phyloP scores from a whole-genome alignment of 345 rosid genomes.

The Sonneratia alba region DNA sequence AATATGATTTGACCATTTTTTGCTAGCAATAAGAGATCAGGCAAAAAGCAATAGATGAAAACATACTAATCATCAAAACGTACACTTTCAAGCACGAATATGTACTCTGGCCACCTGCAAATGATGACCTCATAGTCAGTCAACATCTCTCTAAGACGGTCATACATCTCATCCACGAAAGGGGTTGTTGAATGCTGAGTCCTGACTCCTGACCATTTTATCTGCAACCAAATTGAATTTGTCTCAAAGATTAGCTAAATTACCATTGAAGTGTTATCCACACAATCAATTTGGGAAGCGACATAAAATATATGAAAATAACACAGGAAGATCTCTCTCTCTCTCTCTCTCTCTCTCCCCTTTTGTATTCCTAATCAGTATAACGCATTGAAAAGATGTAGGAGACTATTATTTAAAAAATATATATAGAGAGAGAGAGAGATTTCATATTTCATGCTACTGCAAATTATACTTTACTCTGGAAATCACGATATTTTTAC shows the following conservation, averaged over 20 bases:
- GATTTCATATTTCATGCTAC: not conserved
- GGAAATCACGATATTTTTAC: not conserved
- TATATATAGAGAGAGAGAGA: not conserved
- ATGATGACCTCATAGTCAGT: slow-evolving; percentile 78
- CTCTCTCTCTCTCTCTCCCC: not conserved
- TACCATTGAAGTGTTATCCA: not conserved
- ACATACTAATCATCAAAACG: slow-evolving; percentile 15
- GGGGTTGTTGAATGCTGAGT: slow-evolving; percentile 96
- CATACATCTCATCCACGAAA: slow-evolving; percentile 91
- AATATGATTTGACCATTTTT: not conserved
- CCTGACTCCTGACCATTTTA: slow-evolving; percentile 90
- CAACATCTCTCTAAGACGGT: slow-evolving; percentile 64
- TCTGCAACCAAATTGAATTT: slow-evolving; percentile 32
- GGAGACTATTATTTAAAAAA: too few relatives aligned
- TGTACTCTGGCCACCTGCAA: slow-evolving; percentile 94
- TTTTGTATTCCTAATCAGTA: not conserved
- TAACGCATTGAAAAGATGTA: not conserved
- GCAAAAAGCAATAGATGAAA: not conserved
- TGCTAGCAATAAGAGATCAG: not conserved
- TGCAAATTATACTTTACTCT: too few relatives aligned
- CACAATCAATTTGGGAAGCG: not conserved
- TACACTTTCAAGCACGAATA: slow-evolving; percentile 86
- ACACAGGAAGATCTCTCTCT: not conserved
- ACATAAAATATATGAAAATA: not conserved
- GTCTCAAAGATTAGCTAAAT: not conserved